Conservation (phyloP, 257 asterid genomes). For the Penstemon eatonii region DNA sequence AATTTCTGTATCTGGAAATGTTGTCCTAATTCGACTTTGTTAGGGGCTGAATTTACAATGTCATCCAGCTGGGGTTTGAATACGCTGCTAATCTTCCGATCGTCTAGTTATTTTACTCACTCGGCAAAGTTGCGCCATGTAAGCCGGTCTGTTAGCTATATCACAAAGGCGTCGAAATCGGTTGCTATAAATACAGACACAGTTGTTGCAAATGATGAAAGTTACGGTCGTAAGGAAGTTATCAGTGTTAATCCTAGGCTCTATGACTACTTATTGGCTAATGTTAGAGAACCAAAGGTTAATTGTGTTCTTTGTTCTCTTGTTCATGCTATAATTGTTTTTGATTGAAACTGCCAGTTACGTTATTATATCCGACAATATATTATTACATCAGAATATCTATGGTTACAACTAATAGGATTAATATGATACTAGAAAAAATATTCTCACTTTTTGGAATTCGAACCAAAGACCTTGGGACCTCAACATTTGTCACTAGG, state of each 20-base stretch:
- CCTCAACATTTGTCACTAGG: background rate
- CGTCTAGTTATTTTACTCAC: conserved; percentile 21
- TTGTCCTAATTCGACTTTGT: conserved; percentile 29
- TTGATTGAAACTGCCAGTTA: too few relatives aligned
- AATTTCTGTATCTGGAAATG: conserved; percentile 11
- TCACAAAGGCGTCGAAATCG: conserved; percentile 36
- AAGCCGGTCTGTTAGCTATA: conserved; percentile 20
- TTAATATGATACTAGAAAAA: too few relatives aligned
- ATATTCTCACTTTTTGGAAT: too few relatives aligned
- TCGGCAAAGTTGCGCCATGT: conserved; percentile 12
- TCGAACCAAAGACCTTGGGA: too few relatives aligned
- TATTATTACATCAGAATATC: too few relatives aligned
- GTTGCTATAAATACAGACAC: conserved; percentile 38
- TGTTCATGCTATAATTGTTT: too few relatives aligned
- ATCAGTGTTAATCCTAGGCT: conserved; percentile 70
- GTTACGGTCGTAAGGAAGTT: conserved; percentile 72
- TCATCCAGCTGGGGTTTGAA: conserved; percentile 31
- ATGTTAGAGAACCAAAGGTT: conserved; percentile 89
- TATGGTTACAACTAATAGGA: too few relatives aligned
- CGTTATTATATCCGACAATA: too few relatives aligned
- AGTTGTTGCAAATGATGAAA: conserved; percentile 49
- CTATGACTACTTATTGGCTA: conserved; percentile 70
- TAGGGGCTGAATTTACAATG: conserved; percentile 33
- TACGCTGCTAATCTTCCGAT: conserved; percentile 25
- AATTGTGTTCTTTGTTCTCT: too few relatives aligned